phyloP scores from a whole-genome alignment of 1,284 basidiomycete species.

The Pseudozyma flocculosa region DNA sequence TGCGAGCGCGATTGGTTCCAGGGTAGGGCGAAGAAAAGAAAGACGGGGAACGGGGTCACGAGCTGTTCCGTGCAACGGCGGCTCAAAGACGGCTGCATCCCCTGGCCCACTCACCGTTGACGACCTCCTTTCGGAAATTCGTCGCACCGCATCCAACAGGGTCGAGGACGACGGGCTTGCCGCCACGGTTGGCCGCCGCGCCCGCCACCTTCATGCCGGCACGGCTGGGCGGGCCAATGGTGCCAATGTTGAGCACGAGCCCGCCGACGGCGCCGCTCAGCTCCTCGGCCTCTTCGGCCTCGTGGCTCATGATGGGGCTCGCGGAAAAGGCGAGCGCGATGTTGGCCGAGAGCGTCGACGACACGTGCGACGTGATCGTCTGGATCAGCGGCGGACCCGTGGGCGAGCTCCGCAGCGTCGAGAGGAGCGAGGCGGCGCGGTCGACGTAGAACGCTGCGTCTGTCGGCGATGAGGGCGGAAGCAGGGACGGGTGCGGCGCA shows the following conservation, averaged over 20 bases:
- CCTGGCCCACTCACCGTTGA: constrained; percentile 47
- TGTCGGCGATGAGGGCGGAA: background rate
- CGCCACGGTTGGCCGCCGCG: constrained; percentile 52
- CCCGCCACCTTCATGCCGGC: constrained; percentile 82
- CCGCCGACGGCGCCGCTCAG: constrained; percentile 70
- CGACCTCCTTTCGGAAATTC: constrained; percentile 67
- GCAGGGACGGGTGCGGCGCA: constrained; percentile 1
- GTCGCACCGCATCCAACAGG: constrained; percentile 92
- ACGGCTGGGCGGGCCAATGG: constrained; percentile 66
- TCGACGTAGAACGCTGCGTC: constrained; percentile 17
- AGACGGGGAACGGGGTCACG: too few species aligned
- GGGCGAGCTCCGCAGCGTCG: constrained; percentile 14
- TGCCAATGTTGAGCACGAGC: constrained; percentile 87
- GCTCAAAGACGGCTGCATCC: constrained; percentile 45
- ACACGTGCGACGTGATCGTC: constrained; percentile 87
- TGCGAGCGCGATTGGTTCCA: background rate
- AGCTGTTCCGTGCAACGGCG: background rate
- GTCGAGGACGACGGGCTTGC: constrained; percentile 78
- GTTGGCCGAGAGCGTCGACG: constrained; percentile 87
- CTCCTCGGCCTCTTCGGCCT: constrained; percentile 75
- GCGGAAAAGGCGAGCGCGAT: constrained; percentile 83
- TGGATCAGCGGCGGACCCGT: constrained; percentile 43
- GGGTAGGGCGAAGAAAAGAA: too few species aligned
- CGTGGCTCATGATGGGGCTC: constrained; percentile 79
- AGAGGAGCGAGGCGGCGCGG: constrained; percentile 15